Base-by-base conservation (phyloP, 441 rosid genomes). In the Biscutella auriculata region DNA sequence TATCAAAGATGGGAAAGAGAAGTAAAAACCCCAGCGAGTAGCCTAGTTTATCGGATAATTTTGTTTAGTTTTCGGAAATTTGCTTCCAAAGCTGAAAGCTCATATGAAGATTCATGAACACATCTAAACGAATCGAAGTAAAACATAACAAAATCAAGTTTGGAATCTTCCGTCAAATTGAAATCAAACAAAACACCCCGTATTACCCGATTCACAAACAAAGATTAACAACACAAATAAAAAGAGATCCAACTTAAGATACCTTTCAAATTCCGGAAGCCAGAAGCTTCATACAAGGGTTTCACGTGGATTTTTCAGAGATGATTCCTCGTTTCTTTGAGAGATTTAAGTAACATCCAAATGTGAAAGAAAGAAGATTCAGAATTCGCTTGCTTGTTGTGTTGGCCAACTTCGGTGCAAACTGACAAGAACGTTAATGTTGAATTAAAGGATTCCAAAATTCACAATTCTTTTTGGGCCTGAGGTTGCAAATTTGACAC, bases 251-350 rank as follows among this genome's bases (percentile, higher is more conserved):
- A 19, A 19, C 4, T 19, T 19, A 7, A n/a, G 11, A n/a, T 37
- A 62, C 67, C 67, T 63, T 34, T 53, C 46, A 53, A 9, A 63
- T 16, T 63, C 15, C 5, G 7, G 60, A 63, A 6, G 39, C 13
- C 11, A 44, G 60, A 44, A 53, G 67, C 46, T 43, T 43, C 60
- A 16, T 53, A 28, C 8, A 53, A 34, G 26, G 46, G 5, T 0
- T 10, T 15, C 5, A 4, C 1, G 1, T 14, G 10, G 1, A n/a
- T 41, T 13, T 27, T 30, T 4, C n/a, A 1, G 39, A 39, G 14
- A 51, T 13, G 0, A 40, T 32, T 11, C 23, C 23, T 19, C 27
- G 66, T 51, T 12, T 61, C 34, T 50, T 21, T 14, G 42, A 19
- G 23, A 19, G 23, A 19, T 19, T 19, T 19, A 19, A 19, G 23